Conservation (phyloP, 352 stramenopile species). For the Phytophthora ohioensis region DNA sequence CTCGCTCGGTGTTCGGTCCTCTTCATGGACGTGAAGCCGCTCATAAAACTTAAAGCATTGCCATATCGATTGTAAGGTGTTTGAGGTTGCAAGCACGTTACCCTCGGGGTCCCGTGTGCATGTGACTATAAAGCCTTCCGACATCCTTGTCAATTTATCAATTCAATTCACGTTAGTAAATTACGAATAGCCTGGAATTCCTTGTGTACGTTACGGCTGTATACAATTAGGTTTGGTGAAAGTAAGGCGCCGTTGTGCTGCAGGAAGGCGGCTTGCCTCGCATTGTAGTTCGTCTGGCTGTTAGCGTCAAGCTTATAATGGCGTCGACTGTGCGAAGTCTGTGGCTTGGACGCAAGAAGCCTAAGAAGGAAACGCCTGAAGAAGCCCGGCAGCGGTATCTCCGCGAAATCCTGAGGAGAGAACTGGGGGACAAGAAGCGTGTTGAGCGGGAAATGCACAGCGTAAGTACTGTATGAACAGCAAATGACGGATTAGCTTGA, state of each 20-base stretch:
- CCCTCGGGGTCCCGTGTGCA: slow-evolving; percentile 50
- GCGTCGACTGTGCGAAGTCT: not conserved
- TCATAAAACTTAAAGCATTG: slow-evolving; percentile 63
- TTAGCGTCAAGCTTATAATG: slow-evolving; percentile 5
- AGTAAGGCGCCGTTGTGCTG: not conserved
- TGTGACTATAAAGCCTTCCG: slow-evolving; percentile 79
- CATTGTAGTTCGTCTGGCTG: not conserved
- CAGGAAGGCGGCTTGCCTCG: too few species aligned
- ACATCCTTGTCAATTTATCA: slow-evolving; percentile 41
- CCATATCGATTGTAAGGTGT: slow-evolving; percentile 63
- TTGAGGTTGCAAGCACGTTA: slow-evolving; percentile 78
- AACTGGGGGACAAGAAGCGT: slow-evolving; percentile 48
- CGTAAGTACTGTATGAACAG: slow-evolving; percentile 27
- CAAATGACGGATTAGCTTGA: not conserved
- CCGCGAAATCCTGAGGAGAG: slow-evolving; percentile 46
- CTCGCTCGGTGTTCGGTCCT: slow-evolving; percentile 70
- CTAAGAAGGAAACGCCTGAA: slow-evolving; percentile 44
- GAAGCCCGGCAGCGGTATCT: slow-evolving; percentile 55
- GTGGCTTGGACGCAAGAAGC: slow-evolving; percentile 35
- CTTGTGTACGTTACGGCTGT: not conserved
- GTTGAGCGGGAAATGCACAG: slow-evolving; percentile 53
- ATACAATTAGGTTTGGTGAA: not conserved
- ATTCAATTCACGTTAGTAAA: not conserved
- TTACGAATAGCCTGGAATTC: too few species aligned
- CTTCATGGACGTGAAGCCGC: slow-evolving; percentile 50